Evolutionary conservation across 2,329 filamentous ascomycete genomes (phyloP).

Genomic region (Botrytis medusae): DNA sequence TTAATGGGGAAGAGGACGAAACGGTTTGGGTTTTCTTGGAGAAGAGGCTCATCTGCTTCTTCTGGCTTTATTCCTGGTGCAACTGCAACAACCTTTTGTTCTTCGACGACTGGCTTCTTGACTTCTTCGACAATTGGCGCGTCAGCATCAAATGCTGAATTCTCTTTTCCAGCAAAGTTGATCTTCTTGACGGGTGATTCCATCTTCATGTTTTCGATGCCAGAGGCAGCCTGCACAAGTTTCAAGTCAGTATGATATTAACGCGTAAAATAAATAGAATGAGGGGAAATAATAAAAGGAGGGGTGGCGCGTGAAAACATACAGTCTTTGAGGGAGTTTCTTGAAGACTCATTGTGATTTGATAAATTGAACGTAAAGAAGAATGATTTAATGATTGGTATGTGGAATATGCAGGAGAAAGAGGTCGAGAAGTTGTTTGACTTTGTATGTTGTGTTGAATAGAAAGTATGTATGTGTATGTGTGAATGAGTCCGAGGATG

Average conservation of each 20-base stretch:
- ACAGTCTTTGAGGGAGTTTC: slow-evolving; percentile 75
- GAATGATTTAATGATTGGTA: slow-evolving; percentile 19
- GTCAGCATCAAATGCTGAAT: slow-evolving; percentile 56
- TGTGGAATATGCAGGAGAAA: slow-evolving; percentile 27
- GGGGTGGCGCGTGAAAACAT: slow-evolving; percentile 40
- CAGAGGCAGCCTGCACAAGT: slow-evolving; percentile 70
- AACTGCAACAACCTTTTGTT: slow-evolving; percentile 44
- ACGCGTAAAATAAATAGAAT: slow-evolving; percentile 22
- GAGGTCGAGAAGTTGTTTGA: slow-evolving; percentile 24
- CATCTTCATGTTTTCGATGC: slow-evolving; percentile 87
- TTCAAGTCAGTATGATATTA: slow-evolving; percentile 35
- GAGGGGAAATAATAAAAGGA: slow-evolving; percentile 40
- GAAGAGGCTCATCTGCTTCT: slow-evolving; percentile 82
- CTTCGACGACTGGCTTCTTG: slow-evolving; percentile 55
- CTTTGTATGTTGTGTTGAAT: slow-evolving; percentile 1
- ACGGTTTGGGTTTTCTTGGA: slow-evolving; percentile 92
- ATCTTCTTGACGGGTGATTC: slow-evolving; percentile 91
- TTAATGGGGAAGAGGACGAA: slow-evolving; percentile 99
- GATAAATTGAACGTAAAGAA: slow-evolving; percentile 22
- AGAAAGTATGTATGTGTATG: neutral
- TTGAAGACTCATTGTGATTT: slow-evolving; percentile 66
- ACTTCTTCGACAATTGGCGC: slow-evolving; percentile 54
- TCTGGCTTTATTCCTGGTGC: slow-evolving; percentile 60
- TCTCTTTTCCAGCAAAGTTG: slow-evolving; percentile 84
- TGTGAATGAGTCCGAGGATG: neutral